Base-by-base conservation (phyloP, 1,284 basidiomycete species). In the Bondarzewia mesenterica region DNA sequence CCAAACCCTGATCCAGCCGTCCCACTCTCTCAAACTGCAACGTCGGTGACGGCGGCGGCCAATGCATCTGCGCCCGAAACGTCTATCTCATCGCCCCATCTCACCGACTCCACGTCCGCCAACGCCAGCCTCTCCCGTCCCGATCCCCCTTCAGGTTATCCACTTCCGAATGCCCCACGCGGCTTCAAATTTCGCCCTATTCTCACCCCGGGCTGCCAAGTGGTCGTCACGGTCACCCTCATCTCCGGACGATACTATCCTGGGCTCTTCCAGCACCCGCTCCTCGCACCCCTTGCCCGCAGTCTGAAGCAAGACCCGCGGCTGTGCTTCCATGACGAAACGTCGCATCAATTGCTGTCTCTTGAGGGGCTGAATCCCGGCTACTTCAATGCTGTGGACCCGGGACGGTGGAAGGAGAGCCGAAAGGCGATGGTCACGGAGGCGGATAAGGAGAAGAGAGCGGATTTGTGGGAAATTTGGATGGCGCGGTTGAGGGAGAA, bases 181-280 rank as follows among this genome's bases (percentile, higher is more conserved):
- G 80, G 81, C 1, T 87, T 73, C 63, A 73, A 71, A 54, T 88
- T 88, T 64, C 75, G 84, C n/a, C 70, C 77, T 0, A 83, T 89
- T 48, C 66, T 86, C 10, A 58, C 67, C 1, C 68, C 76, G n/a
- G 82, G 75, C 0, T 65, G 77, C 54, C 85, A 89, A 63, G 77
- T 73, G 21, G 72, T 84, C 18, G 55, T 88, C 8, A 80, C 81
- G 4, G 69, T 89, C 27, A 75, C 77, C 21, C 65, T 87, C 48
- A 72, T 89, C 50, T 76, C 77, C 36, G 86, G 86, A 26, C 72
- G 86, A 47, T 89, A 89, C 61, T 89, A 89, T 60, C 82, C 86
- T 5, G 64, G 71, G 7, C 67, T 89, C 18, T 69, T 85, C 25
- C 58, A 66, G 10, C 85, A 88, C 57, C 81, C 82, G 0, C 66